A percentile compares a stretch with the other conserved stretches of the same genome.
Evolutionary conservation across 108 stramenopile species (phyloP).

Genomic region (Discostella stelligeroides): DNA sequence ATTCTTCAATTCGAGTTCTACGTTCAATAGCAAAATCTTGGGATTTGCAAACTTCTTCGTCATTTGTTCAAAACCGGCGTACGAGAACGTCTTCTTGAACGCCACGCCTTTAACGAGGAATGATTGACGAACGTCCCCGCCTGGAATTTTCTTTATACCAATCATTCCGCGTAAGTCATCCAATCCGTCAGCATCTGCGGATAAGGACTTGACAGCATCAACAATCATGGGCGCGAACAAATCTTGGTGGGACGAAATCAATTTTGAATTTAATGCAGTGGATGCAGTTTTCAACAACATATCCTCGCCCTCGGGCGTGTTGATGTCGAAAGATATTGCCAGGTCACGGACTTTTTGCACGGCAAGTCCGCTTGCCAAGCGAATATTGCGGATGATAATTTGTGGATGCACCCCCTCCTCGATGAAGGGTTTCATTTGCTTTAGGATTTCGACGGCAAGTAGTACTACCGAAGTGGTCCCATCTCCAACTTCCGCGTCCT

Average conservation of each 20-base stretch:
- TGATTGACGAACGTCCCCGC: constrained; percentile 94
- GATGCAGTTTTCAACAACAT: constrained; percentile 95
- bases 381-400: constrained; percentile 80
- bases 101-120: constrained; percentile 97
- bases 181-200: constrained; percentile 58
- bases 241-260: constrained; percentile 95
- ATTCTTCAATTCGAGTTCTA: constrained; percentile 98
- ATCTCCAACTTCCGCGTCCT: constrained; percentile 97
- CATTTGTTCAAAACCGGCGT: constrained; percentile 99
- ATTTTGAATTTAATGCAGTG: constrained; percentile 98
- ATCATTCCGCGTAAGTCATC: constrained; percentile 85
- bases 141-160: constrained; percentile 97
- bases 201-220: constrained; percentile 84
- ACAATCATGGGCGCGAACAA: constrained; percentile 99
- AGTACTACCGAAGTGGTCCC: constrained; percentile 98
- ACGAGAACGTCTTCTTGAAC: constrained; percentile 99
- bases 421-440: constrained; percentile 93
- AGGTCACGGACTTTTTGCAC: constrained; percentile 76
- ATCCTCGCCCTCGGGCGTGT: constrained; percentile 61
- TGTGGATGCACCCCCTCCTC: constrained; percentile 99
- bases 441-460: constrained; percentile 93
- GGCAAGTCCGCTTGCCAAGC: constrained; percentile 76
- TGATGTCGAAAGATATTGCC: constrained; percentile 61
- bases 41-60: constrained; percentile 94
- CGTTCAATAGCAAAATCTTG: constrained; percentile 93